A percentile compares a stretch with the other conserved stretches of the same genome.
phyloP scores from a whole-genome alignment of 768 basidiomycete genomes.

The Melanogaster broomeanus region DNA sequence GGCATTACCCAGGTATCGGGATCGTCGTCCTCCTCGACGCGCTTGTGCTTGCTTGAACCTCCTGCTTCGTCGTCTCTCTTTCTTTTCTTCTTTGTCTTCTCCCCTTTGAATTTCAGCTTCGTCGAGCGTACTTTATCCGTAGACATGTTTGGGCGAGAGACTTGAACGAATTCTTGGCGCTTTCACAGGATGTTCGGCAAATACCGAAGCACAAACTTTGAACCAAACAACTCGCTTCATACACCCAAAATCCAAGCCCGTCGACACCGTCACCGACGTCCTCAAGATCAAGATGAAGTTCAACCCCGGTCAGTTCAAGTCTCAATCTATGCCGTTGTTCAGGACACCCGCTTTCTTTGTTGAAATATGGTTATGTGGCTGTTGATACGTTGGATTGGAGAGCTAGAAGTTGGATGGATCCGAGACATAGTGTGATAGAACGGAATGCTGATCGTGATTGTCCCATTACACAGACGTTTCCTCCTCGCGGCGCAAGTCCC shows the following conservation, averaged over 20 bases:
- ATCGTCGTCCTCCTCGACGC: slow-evolving; percentile 59
- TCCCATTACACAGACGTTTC: slow-evolving; percentile 64
- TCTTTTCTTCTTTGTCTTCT: slow-evolving; percentile 81
- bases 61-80: slow-evolving; percentile 58
- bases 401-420: slow-evolving; percentile 43
- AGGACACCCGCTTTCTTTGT: slow-evolving; percentile 18
- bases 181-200: slow-evolving; percentile 16
- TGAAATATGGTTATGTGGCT: slow-evolving; percentile 29
- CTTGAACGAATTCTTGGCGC: background rate
- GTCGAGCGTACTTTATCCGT: slow-evolving; percentile 60
- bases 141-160: slow-evolving; percentile 31
- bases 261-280: slow-evolving; percentile 55
- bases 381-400: slow-evolving; percentile 56
- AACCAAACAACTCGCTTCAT: slow-evolving; percentile 37
- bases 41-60: slow-evolving; percentile 44
- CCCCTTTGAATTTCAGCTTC: slow-evolving; percentile 88
- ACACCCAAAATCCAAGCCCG: slow-evolving; percentile 24
- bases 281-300: slow-evolving; percentile 78
- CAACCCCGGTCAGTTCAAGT: slow-evolving; percentile 71
- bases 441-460: slow-evolving; percentile 34
- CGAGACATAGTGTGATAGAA: slow-evolving; percentile 13
- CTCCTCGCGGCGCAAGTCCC: slow-evolving; percentile 94
- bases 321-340: slow-evolving; percentile 16
- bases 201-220: slow-evolving; percentile 26
- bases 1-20: slow-evolving; percentile 82